A percentile compares a stretch with the other conserved stretches of the same genome.
phyloP scores from a whole-genome alignment of 768 basidiomycete species.

The Termitomyces titanicus region DNA sequence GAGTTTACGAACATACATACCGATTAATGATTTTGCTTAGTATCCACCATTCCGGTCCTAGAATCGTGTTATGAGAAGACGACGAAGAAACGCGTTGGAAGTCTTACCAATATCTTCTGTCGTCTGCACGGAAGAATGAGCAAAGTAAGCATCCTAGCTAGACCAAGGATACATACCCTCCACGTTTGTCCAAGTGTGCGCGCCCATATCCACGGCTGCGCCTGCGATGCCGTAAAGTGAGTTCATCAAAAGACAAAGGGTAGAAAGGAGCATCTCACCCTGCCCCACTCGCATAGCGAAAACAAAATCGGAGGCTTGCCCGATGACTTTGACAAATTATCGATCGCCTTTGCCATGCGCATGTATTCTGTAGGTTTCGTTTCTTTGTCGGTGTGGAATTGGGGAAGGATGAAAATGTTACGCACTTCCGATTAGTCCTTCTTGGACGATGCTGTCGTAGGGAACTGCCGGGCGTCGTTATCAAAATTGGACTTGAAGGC shows the following conservation, averaged over 20 bases:
- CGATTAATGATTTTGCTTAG: constrained; percentile 57
- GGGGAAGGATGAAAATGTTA: background rate
- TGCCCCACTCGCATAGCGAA: constrained; percentile 66
- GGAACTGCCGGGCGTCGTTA: constrained; percentile 35
- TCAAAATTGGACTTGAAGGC: background rate
- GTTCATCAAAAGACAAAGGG: background rate
- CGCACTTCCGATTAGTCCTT: constrained; percentile 55
- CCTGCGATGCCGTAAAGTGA: constrained; percentile 28
- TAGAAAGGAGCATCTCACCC: constrained; percentile 33
- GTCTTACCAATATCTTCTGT: constrained; percentile 43
- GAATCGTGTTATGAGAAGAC: background rate
- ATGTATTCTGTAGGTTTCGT: constrained; percentile 30
- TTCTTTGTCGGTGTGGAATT: background rate
- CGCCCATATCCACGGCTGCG: constrained; percentile 51
- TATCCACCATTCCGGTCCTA: constrained; percentile 45
- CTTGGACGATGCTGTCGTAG: constrained; percentile 50
- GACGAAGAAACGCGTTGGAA: background rate
- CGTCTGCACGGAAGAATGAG: constrained; percentile 32
- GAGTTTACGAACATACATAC: constrained; percentile 27
- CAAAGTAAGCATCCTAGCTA: background rate
- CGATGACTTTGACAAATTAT: constrained; percentile 40
- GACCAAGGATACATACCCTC: constrained; percentile 38
- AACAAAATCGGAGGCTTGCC: constrained; percentile 52
- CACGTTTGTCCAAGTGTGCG: constrained; percentile 58
- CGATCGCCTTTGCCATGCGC: constrained; percentile 60